Evolutionary conservation across 1,284 basidiomycete species (phyloP).

Genomic region (Hymenochaete sp.): DNA sequence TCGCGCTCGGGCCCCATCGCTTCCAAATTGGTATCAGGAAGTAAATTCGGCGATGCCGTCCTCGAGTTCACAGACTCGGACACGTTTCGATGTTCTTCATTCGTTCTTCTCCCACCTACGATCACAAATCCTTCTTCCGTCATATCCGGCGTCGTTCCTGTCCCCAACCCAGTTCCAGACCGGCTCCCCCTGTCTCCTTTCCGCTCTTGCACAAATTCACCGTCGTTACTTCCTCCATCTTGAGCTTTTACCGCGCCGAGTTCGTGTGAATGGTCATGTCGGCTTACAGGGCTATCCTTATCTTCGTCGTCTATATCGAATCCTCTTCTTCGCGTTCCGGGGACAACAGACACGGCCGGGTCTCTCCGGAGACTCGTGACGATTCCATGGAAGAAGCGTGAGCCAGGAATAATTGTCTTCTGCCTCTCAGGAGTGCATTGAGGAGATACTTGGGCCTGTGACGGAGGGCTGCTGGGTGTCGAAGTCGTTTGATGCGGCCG

Average conservation of each 20-base stretch:
- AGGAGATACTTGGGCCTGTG: too few species aligned
- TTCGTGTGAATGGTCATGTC: background rate
- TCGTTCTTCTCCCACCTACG: too few species aligned
- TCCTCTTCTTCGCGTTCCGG: conserved; percentile 10
- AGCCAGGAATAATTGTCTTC: too few species aligned
- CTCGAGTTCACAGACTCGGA: too few species aligned
- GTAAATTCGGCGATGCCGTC: too few species aligned
- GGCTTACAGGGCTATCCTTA: conserved; percentile 11
- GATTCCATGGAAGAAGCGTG: background rate
- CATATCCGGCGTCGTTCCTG: background rate
- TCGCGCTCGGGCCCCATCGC: background rate
- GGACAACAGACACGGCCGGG: conserved; percentile 10
- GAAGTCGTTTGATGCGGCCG: too few species aligned
- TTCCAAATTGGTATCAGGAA: conserved; percentile 3
- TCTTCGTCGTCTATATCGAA: conserved; percentile 17
- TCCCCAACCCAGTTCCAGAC: background rate
- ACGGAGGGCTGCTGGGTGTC: too few species aligned
- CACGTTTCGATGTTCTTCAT: too few species aligned
- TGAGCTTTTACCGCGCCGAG: background rate
- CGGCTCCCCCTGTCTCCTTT: background rate
- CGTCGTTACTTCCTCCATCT: background rate
- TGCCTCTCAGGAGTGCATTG: too few species aligned
- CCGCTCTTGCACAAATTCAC: background rate
- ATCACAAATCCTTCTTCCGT: too few species aligned
- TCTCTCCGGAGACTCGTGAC: background rate